Base-by-base conservation (phyloP, 1,139 yeast species). In the Candida dubliniensis region DNA sequence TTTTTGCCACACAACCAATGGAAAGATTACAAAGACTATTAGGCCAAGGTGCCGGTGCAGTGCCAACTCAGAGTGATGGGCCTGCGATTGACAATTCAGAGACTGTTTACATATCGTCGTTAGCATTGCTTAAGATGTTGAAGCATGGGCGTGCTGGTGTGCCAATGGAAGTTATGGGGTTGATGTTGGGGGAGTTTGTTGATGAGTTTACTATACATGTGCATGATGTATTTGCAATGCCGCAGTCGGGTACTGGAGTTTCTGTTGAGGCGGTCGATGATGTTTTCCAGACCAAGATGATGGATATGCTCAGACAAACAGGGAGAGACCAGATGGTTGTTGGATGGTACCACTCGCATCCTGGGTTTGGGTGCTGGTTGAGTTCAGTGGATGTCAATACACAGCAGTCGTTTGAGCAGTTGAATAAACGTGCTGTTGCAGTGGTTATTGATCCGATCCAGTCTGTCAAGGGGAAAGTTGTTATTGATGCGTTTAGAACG, bases 111-210 rank as follows among this genome's bases (percentile, higher is more conserved):
- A 90, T 95, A 47, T 93, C 99, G 31, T 90, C 98, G 32, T 77
- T 95, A 57, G 99, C 99, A 2, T 73, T 95, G 47, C 76, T 95
- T 51, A 95, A 95, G 67, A 93, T 93, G 99, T 80, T 93, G 61
- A 93, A 91, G 67, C 99, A 93, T 63, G 98, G 99, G 38, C 79
- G 98, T 60, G 98, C 99, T 1, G 99, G 99, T 61, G 99, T 95
- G 44, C 99, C 99, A 13, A 95, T 95, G 99, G 99, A 95, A 72
- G 99, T 95, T 41, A 95, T 95, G 99, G 99, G 99, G 3, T 77
- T 95, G 53, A 95, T 95, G 99, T 79, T 95, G 56, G 99, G 99
- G 41, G 98, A 93, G 57, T 91, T 93, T 67, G 96, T 95, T 25
- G 99, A 95, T 64, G 99, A 95, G 51, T 93, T 87, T 68, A 95